Percentiles rank a stretch among this genome's conserved stretches.
phyloP scores from a whole-genome alignment of 495 filamentous ascomycete genomes.

The Peziza echinospora region DNA sequence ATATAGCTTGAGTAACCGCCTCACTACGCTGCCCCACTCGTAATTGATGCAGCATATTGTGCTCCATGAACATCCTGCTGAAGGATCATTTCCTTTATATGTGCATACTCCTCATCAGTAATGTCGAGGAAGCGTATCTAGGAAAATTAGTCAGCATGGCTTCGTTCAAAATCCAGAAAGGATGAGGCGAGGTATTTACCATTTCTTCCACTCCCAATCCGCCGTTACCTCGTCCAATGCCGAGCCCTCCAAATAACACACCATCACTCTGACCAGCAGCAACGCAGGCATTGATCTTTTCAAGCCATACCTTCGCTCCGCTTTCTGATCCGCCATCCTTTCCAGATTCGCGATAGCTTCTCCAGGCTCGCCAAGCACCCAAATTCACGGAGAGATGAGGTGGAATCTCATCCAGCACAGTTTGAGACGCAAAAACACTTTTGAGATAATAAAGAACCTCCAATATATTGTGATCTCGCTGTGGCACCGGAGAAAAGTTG shows the following conservation, averaged over 20 bases:
- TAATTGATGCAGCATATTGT: no score
- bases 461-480: constrained; percentile 26
- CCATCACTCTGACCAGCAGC: constrained; percentile 5
- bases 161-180: background rate
- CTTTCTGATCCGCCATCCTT: constrained; percentile 1
- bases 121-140: background rate
- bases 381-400: constrained; percentile 66
- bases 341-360: constrained; percentile 6
- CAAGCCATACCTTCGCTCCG: constrained; percentile 6
- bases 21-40: no score
- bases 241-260: background rate
- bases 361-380: constrained; percentile 81
- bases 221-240: background rate
- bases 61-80: no score
- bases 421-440: constrained; percentile 54
- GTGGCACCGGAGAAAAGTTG: background rate
- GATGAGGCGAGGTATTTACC: constrained; percentile 3
- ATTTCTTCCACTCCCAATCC: constrained; percentile 7
- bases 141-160: background rate
- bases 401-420: constrained; percentile 54
- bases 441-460: constrained; percentile 61
- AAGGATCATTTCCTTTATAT: background rate
- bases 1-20: no score
- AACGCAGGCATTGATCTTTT: constrained; percentile 3
- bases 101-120: background rate